Evolutionary conservation across 257 asterid species (phyloP).

Genomic region (Knoxia roxburghii): DNA sequence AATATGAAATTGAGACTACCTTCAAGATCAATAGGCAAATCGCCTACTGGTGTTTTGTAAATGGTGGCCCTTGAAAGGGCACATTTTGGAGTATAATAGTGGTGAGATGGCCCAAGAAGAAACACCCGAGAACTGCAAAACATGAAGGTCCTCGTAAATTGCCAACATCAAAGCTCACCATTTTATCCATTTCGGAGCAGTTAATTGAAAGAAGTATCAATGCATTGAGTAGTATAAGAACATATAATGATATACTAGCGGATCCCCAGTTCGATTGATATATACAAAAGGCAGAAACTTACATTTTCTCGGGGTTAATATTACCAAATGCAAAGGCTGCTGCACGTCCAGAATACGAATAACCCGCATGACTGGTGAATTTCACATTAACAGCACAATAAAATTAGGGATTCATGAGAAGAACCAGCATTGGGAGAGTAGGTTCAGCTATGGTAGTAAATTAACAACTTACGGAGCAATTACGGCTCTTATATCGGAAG

Average conservation of each 20-base stretch:
- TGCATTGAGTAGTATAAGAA: neutral
- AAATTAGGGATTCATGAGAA: constrained; percentile 5
- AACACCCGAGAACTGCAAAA: constrained; percentile 80
- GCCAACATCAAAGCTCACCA: neutral
- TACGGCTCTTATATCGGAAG: constrained; percentile 84
- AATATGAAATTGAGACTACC: constrained; percentile 36
- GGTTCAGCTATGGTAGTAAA: constrained; percentile 7
- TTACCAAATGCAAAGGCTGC: constrained; percentile 98
- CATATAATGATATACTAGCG: neutral
- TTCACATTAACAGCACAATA: constrained; percentile 21
- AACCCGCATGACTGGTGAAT: constrained; percentile 91
- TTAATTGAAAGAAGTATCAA: neutral
- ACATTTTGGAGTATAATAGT: constrained; percentile 82
- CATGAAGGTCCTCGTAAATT: constrained; percentile 10
- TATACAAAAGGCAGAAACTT: constrained; percentile 15
- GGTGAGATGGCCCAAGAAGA: constrained; percentile 99
- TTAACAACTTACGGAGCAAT: constrained; percentile 87
- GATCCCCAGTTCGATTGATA: neutral
- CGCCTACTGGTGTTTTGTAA: constrained; percentile 93
- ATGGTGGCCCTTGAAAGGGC: constrained; percentile 80
- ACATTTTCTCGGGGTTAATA: constrained; percentile 84
- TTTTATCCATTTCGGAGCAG: neutral
- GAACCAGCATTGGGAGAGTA: constrained; percentile 3
- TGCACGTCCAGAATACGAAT: constrained; percentile 94
- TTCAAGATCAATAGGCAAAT: constrained; percentile 83